Conservation (phyloP, 768 basidiomycete species). For the Agaricus sinodeliciosus region DNA sequence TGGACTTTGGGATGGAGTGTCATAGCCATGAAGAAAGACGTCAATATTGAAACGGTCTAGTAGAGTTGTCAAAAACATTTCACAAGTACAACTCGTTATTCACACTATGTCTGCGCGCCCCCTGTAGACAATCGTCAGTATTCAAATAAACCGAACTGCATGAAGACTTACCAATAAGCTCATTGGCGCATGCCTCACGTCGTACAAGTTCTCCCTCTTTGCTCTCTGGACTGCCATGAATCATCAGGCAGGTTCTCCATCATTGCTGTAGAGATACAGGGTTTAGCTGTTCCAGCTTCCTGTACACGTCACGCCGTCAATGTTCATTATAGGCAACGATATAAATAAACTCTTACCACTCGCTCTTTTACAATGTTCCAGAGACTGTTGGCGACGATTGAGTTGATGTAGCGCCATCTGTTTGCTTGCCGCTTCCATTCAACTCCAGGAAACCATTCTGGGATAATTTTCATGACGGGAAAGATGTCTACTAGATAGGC, state of each 20-base stretch:
- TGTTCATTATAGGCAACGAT: neutral
- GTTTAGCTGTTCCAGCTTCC: neutral
- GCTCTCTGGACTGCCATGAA: slow-evolving; percentile 3
- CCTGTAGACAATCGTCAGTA: neutral
- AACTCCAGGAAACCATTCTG: slow-evolving; percentile 31
- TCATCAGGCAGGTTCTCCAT: slow-evolving; percentile 15
- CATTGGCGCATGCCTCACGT: slow-evolving; percentile 16
- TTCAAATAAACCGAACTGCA: neutral
- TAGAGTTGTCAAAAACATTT: neutral
- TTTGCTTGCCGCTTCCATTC: slow-evolving; percentile 29
- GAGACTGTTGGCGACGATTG: slow-evolving; percentile 19
- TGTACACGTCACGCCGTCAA: neutral
- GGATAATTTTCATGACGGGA: slow-evolving; percentile 28
- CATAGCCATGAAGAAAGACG: slow-evolving; percentile 16
- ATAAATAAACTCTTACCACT: slow-evolving; percentile 19
- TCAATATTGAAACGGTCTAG: slow-evolving; percentile 13
- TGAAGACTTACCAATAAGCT: slow-evolving; percentile 17
- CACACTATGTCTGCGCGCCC: slow-evolving; percentile 12
- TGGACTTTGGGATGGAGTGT: slow-evolving; percentile 13
- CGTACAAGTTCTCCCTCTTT: slow-evolving; percentile 18
- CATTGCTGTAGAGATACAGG: slow-evolving; percentile 15
- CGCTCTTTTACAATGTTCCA: slow-evolving; percentile 16
- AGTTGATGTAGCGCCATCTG: slow-evolving; percentile 21
- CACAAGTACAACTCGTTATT: neutral
- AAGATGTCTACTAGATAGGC: slow-evolving; percentile 28